These are phyloP conservation scores for Talaromyces borbonicus DNA, from an alignment of 495 filamentous ascomycete genomes.

Conservation along the genomic window DNA sequence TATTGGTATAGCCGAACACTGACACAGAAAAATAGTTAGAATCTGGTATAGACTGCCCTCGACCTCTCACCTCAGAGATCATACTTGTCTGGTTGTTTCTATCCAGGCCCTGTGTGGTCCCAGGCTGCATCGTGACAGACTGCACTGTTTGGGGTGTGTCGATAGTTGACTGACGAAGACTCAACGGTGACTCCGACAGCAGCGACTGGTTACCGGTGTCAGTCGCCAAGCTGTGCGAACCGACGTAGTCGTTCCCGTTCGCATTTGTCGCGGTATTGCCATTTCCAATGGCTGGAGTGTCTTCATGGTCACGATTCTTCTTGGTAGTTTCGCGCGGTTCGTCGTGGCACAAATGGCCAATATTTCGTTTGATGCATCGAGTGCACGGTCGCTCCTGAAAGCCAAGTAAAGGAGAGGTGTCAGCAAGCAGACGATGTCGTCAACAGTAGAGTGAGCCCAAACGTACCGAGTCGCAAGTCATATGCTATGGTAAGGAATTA, in stretches of 20 bases:
- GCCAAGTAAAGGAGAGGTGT: too few relatives aligned
- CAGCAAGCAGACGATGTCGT: constrained; percentile 25
- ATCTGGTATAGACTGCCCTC: constrained; percentile 8
- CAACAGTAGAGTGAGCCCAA: constrained; percentile 3
- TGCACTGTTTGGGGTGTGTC: constrained; percentile 25
- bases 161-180: constrained; percentile 23
- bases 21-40: constrained; percentile 7
- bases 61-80: too few relatives aligned
- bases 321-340: constrained; percentile 79
- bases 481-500: constrained; percentile 58
- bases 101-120: constrained; percentile 36
- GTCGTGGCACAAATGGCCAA: constrained; percentile 97
- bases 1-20: constrained; percentile 49
- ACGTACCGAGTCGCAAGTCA: constrained; percentile 99
- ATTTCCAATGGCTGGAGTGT: constrained; percentile 44
- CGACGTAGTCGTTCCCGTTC: constrained; percentile 33
- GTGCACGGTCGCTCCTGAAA: constrained; percentile 85
- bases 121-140: constrained; percentile 21
- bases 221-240: constrained; percentile 29
- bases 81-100: constrained; percentile 66
- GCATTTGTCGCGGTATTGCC: too few relatives aligned
- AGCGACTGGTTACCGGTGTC: constrained; percentile 36
- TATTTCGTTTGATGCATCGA: constrained; percentile 97
- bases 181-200: constrained; percentile 25
- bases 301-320: constrained; percentile 57